Percentiles rank a stretch among this genome's conserved stretches.
Evolutionary conservation across 140 eudicot genomes (phyloP).

Genomic region (Oenanthe javanica): DNA sequence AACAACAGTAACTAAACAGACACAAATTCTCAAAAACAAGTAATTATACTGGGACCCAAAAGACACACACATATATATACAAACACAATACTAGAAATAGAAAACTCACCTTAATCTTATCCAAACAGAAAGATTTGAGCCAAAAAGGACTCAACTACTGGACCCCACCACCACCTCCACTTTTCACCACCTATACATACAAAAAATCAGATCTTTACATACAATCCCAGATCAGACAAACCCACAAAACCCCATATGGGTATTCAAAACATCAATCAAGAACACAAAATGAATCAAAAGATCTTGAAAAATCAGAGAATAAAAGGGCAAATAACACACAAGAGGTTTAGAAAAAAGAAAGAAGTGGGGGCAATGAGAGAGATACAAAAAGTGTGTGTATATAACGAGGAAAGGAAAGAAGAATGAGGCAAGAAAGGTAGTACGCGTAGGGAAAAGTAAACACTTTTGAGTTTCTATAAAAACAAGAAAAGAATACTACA

Average conservation of each 20-base stretch:
- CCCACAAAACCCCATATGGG: constrained; percentile 21
- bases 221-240: neutral
- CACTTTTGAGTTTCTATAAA: neutral
- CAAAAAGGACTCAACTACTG: constrained; percentile 7
- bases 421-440: neutral
- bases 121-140: constrained; percentile 15
- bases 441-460: neutral
- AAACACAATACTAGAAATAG: neutral
- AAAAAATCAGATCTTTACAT: neutral
- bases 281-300: neutral
- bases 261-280: constrained; percentile 13
- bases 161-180: constrained; percentile 5
- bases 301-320: neutral
- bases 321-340: constrained; percentile 1
- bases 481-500: neutral
- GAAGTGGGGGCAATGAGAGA: neutral
- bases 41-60: constrained; percentile 12
- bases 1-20: neutral
- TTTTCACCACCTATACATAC: neutral
- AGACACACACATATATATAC: neutral
- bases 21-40: neutral
- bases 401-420: neutral
- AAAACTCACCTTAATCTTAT: constrained; percentile 42
- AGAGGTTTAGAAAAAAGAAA: neutral
- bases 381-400: neutral